A percentile compares a stretch with the other conserved stretches of the same genome.
Conservation (phyloP, 768 basidiomycete genomes). For the Coprinopsis marcescibilis region DNA sequence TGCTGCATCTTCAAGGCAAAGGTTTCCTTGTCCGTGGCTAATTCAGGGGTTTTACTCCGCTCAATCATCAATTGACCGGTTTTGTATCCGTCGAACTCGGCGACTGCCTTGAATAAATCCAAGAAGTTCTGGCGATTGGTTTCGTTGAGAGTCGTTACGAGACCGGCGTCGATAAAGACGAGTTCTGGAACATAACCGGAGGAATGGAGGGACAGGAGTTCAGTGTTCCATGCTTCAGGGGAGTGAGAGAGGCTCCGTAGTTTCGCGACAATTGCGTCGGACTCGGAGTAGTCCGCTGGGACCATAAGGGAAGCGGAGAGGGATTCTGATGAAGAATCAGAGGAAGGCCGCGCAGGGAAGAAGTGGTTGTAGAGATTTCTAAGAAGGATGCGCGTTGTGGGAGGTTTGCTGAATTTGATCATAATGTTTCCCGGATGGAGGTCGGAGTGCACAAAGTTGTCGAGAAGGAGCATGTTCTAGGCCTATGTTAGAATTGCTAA, state of each 20-base stretch:
- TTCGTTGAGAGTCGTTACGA: slow-evolving; percentile 81
- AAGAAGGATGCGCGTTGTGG: slow-evolving; percentile 60
- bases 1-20: slow-evolving; percentile 99
- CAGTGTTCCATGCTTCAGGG: slow-evolving; percentile 63
- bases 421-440: slow-evolving; percentile 94
- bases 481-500: slow-evolving; percentile 5
- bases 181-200: slow-evolving; percentile 90
- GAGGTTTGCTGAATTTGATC: slow-evolving; percentile 92
- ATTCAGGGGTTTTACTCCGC: slow-evolving; percentile 85
- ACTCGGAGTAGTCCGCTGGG: slow-evolving; percentile 40
- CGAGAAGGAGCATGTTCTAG: slow-evolving; percentile 95
- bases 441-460: slow-evolving; percentile 95
- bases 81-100: slow-evolving; percentile 95
- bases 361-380: slow-evolving; percentile 52
- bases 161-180: slow-evolving; percentile 94
- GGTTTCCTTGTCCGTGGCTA: slow-evolving; percentile 87
- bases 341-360: slow-evolving; percentile 31
- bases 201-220: slow-evolving; percentile 53
- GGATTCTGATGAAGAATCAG: slow-evolving; percentile 16
- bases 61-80: slow-evolving; percentile 95
- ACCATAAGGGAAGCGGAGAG: slow-evolving; percentile 22
- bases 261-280: slow-evolving; percentile 60
- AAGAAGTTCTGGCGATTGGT: slow-evolving; percentile 90
- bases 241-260: slow-evolving; percentile 56
- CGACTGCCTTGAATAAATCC: slow-evolving; percentile 92